Base-by-base conservation (phyloP, 306 rosid genomes). In the Glycine latifolia region DNA sequence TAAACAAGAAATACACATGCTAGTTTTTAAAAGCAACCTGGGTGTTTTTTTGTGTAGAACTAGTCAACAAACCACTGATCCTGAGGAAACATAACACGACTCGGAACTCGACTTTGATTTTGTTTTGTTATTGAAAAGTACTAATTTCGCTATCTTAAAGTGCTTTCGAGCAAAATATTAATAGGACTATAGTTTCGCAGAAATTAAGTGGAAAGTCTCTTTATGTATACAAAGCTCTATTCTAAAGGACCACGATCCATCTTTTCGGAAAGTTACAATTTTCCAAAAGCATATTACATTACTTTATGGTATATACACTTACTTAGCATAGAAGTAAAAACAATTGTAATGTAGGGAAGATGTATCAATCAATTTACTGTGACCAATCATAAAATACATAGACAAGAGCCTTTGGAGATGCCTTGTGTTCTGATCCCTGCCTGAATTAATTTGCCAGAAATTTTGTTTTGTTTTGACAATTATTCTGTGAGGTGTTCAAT, bases 341-440 rank as follows among this genome's bases (percentile, higher is more conserved):
- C 53, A 41, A 67, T 8, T n/a, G 35, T 15, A 0, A 33, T 63
- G 17, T 46, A 10, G 6, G n/a, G 43, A 11, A 11, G 11, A 16
- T 33, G 3, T 7, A 7, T 3, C 2, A 12, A 10, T 35, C 48
- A 35, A 65, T 65, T 37, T 0, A 55, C 13, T 47, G 10, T 8
- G 52, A 47, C 6, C 11, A 10, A 47, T 9, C 52, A 47, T 47
- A 8, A 47, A 43, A 43, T 7, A 43, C 0, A 43, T 43, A 43
- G 83, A 71, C 78, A 80, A 55, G 58, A 67, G 11, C 33, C 31
- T 7, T 8, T 11, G 43, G 54, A 35, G 12, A 37, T 53, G 56
- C 33, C 59, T 31, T 10, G 5, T 56, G 70, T 44, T 58, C 2
- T 2, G 82, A 79, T 56, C 59, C 59, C 16, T 69, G 70, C 11